Percentiles rank a stretch among this genome's conserved stretches.
Evolutionary conservation across 306 rosid genomes (phyloP).

Genomic region (Myrica gale): DNA sequence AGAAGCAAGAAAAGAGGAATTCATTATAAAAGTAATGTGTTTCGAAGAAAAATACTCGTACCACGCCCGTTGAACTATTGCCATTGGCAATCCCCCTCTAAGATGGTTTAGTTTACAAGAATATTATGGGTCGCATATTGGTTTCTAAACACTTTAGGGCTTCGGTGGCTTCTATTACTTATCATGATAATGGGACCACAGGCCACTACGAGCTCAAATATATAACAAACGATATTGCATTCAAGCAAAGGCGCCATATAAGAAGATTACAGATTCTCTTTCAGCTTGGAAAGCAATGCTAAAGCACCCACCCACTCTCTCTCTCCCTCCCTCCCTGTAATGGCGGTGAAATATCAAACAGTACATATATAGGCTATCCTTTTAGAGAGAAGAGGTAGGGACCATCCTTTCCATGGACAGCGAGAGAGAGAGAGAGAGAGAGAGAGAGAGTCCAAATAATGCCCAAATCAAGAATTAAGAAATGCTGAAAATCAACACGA

Average conservation of each 20-base stretch:
- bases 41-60: background rate
- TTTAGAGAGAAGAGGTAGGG: conserved; percentile 37
- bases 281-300: conserved; percentile 36
- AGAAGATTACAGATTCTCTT: conserved; percentile 31
- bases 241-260: conserved; percentile 20
- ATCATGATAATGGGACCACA: conserved; percentile 26
- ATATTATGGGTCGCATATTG: background rate
- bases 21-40: background rate
- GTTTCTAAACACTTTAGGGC: background rate
- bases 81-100: too few species aligned
- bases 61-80: background rate
- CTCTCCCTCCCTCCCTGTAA: conserved; percentile 25
- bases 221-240: conserved; percentile 26
- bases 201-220: conserved; percentile 37
- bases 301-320: conserved; percentile 39
- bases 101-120: background rate
- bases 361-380: conserved; percentile 4
- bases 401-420: conserved; percentile 19
- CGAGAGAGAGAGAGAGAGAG: conserved; percentile 17
- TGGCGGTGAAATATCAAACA: conserved; percentile 27
- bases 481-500: conserved; percentile 20
- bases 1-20: too few species aligned
- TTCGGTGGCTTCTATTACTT: background rate
- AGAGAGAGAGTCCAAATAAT: conserved; percentile 42
- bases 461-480: conserved; percentile 11